Base-by-base conservation (phyloP, 2,329 filamentous ascomycete genomes). In the Talaromyces atroroseus region DNA sequence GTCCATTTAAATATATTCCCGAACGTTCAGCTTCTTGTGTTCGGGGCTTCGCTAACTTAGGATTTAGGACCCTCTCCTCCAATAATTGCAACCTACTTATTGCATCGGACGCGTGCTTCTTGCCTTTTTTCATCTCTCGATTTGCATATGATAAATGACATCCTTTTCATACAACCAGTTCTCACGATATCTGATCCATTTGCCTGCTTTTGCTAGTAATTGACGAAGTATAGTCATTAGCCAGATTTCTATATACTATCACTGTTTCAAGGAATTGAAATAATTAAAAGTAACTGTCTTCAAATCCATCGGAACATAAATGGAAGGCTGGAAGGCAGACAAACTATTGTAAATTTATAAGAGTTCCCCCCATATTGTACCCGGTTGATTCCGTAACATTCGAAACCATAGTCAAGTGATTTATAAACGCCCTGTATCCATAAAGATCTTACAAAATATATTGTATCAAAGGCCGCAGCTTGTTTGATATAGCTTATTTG, bases 61-160 rank as follows among this genome's bases (percentile, higher is more conserved):
- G 16, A 29, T 52, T 8, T 59, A 78, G 71, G 82, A 84, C 67
- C 81, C 73, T 24, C 73, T 81, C 48, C 71, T 81, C 52, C 79
- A 81, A 68, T 81, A 66, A 75, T 69, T 49, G 7, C 18, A 29
- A 6, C 23, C 16, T 42, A 29, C 29, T 29, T 29, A 14, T 14
- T 52, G 20, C 44, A 45, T 38, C 18, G 20, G 18, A 38, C 7
- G 42, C 32, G 4, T 29, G 3, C n/a, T 26, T 46, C 20, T 23
- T 12, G 23, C 2, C 24, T 18, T 46, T 36, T 18, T 24, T 21
- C 36, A 24, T 3, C 20, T 44, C 16, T 40, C 20, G 36, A 5
- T 16, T 36, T 44, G 50, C 42, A 53, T 46, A 53, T 53, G 40
- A 53, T 36, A 44, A 53, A 53, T 23, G 50, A 44, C 45, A 29